Base-by-base conservation (phyloP, 1,284 basidiomycete genomes). In the Pseudozyma pruni region DNA sequence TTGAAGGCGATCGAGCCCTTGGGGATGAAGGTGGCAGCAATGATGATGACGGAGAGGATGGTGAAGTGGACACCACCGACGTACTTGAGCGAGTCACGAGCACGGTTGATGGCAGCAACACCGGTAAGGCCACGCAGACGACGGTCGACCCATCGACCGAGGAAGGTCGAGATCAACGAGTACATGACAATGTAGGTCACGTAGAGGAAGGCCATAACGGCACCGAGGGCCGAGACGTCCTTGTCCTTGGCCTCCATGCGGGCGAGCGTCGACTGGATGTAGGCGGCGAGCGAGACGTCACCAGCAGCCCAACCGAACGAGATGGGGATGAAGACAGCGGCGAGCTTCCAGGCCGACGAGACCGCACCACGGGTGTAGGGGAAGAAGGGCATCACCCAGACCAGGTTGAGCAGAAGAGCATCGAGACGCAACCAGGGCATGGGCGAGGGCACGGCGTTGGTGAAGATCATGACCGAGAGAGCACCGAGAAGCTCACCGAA, bases 301-400 rank as follows among this genome's bases (percentile, higher is more conserved):
- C 83, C 83, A 35, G 83, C 81, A 44, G 83, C 82, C 83, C 83
- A 84, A 63, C 83, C 83, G 72, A 70, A 80, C 8, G 79, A 81
- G 48, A 83, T 72, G 42, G 83, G 79, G 11, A 76, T 78, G 61
- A 83, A 81, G 68, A 64, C 69, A 22, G 63, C 70, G 39, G 76
- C 79, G 32, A 81, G 54, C 41, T 70, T 74, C 80, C 80, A 82
- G 19, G 80, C 80, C 8, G 67, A 70, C 2, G 44, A 37, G 17
- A 66, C 67, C 20, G 31, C 13, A 23, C 57, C 53, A 25, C 67
- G 73, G 7, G 51, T 52, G 43, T 75, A 69, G 3, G 75, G 67
- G 72, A 81, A 82, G 56, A 53, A 64, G 5, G 83, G 83, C 50
- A 83, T 66, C 20, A 81, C 69, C 83, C 83, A 84, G 43, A 84